Conservation (phyloP, 306 rosid genomes). For the apple (Malus domestica) region ASM211411v1 NC_041795.1:4742001-4742500, state of each 20-base stretch:
- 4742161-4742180: not conserved
- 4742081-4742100: not conserved
- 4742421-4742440: not conserved
- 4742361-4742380: not conserved
- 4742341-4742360: not conserved
- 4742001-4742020: conserved; percentile 2
- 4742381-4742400: not conserved
- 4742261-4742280: not conserved
- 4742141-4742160: not conserved
- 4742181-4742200: not conserved
- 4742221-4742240: not conserved
- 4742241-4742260: not conserved
- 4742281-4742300: not conserved
- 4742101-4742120: not conserved
- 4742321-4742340: not conserved
- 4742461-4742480: not conserved
- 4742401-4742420: not conserved
- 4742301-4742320: not conserved
- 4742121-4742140: not conserved
- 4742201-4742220: not conserved
- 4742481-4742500: not conserved
- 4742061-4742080: not conserved
- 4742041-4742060: not conserved
- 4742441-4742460: not conserved
- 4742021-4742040: not conserved